Percentiles rank a stretch among this genome's conserved stretches.
These are phyloP conservation scores for Tricholoma hemisulphureum DNA, from an alignment of 768 basidiomycete genomes.

Conservation along the genomic window DNA sequence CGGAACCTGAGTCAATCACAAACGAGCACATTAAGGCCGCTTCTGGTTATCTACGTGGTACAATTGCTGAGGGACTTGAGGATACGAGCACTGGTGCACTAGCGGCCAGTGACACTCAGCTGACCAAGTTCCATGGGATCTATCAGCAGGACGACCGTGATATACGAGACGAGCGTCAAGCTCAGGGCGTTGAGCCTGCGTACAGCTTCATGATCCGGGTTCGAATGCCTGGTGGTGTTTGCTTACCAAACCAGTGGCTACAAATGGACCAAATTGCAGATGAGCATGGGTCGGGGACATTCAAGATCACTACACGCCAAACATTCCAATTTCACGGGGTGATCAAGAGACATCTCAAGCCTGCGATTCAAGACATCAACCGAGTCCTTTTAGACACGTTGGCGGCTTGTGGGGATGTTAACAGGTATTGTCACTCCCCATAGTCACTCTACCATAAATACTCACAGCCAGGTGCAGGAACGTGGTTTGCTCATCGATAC, in stretches of 20 bases:
- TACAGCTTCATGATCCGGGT: slow-evolving; percentile 99
- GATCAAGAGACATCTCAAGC: slow-evolving; percentile 94
- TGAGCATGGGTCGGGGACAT: slow-evolving; percentile 88
- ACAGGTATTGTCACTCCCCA: slow-evolving; percentile 50
- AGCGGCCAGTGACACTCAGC: slow-evolving; percentile 84
- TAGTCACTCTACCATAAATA: background rate
- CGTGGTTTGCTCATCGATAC: slow-evolving; percentile 89
- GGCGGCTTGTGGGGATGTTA: slow-evolving; percentile 98
- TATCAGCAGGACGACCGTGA: slow-evolving; percentile 98
- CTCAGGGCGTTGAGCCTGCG: slow-evolving; percentile 91
- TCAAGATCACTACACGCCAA: slow-evolving; percentile 96
- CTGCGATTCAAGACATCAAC: slow-evolving; percentile 96
- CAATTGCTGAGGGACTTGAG: slow-evolving; percentile 87
- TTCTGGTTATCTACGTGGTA: slow-evolving; percentile 89
- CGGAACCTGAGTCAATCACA: slow-evolving; percentile 94
- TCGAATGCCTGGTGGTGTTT: slow-evolving; percentile 94
- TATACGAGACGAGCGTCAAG: slow-evolving; percentile 93
- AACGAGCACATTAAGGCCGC: slow-evolving; percentile 99
- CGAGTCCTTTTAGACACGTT: slow-evolving; percentile 87
- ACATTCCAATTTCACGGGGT: slow-evolving; percentile 99
- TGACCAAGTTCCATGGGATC: slow-evolving; percentile 98
- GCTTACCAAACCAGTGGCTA: slow-evolving; percentile 88
- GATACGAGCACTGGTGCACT: slow-evolving; percentile 90
- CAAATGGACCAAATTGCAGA: slow-evolving; percentile 96
- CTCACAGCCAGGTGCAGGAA: slow-evolving; percentile 50